Percentiles rank a stretch among this genome's conserved stretches.
These are phyloP conservation scores for Epicoccum nigrum DNA, from an alignment of 2,329 filamentous ascomycete genomes.

Conservation along the genomic window DNA sequence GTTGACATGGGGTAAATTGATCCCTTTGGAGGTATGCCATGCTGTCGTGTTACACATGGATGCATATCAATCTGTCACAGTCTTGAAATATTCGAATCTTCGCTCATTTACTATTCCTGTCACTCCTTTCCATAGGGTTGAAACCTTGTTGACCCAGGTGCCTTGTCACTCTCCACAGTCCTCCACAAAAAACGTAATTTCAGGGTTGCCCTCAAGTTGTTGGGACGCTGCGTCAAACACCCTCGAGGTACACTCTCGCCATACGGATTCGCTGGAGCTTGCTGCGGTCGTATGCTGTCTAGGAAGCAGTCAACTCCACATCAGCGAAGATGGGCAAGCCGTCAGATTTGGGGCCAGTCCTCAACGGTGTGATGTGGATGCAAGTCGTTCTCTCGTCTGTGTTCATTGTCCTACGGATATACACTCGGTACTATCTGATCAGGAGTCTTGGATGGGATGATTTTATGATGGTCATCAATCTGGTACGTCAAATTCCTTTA, in stretches of 20 bases:
- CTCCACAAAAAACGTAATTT: too few species aligned
- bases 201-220: too few species aligned
- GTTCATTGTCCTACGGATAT: constrained; percentile 35
- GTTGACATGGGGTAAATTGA: neutral
- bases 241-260: too few species aligned
- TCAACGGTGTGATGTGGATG: constrained; percentile 42
- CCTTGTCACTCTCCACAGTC: too few species aligned
- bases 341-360: constrained; percentile 28
- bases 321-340: constrained; percentile 24
- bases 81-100: neutral
- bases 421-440: constrained; percentile 38
- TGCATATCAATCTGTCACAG: neutral
- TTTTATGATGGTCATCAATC: constrained; percentile 34
- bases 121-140: neutral
- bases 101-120: neutral
- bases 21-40: neutral
- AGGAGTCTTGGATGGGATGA: constrained; percentile 40
- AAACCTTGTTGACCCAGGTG: too few species aligned
- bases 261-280: too few species aligned
- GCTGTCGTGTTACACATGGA: constrained; percentile 4
- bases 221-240: too few species aligned
- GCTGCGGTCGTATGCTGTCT: neutral
- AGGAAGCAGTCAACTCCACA: neutral
- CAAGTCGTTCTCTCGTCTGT: constrained; percentile 33
- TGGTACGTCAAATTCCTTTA: constrained; percentile 21